These are phyloP conservation scores for Fraxinus paxiana DNA, from an alignment of 305 asterid genomes.

Conservation along the genomic window DNA sequence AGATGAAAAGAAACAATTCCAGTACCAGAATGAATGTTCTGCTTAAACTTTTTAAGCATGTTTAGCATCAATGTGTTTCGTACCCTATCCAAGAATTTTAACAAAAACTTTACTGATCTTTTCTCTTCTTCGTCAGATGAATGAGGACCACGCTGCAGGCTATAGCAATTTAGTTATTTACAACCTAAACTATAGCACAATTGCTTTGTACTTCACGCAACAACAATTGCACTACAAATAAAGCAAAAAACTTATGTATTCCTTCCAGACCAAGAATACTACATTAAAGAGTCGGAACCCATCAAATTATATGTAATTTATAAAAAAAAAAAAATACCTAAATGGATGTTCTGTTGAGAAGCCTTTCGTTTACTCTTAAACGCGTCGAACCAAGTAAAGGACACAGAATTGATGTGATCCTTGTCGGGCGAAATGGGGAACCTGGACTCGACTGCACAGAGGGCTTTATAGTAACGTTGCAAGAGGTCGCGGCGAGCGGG, in stretches of 20 bases:
- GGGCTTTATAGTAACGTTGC: conserved; percentile 84
- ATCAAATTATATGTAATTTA: not conserved
- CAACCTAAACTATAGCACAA: not conserved
- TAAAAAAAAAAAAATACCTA: conserved; percentile 48
- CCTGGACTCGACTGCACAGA: conserved; percentile 92
- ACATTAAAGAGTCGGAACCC: not conserved
- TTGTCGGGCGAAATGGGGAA: conserved; percentile 87
- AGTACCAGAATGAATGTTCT: not conserved
- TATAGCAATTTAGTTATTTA: not conserved
- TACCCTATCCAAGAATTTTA: not conserved
- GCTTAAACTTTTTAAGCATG: not conserved
- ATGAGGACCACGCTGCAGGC: not conserved
- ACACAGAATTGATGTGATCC: conserved; percentile 71
- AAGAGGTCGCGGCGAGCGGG: conserved; percentile 81
- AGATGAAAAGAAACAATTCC: no score
- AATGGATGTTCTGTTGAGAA: conserved; percentile 80
- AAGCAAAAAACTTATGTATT: not conserved
- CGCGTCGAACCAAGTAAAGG: conserved; percentile 90
- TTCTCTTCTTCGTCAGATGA: not conserved
- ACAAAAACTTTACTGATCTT: not conserved
- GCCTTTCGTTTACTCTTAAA: conserved; percentile 76
- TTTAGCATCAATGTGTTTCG: not conserved
- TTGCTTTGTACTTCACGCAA: not conserved
- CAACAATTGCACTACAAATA: conserved; percentile 3
- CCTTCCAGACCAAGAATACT: not conserved